These are phyloP conservation scores for Tremella yokohamensis DNA, from an alignment of 768 basidiomycete species.

Conservation along the genomic window DNA sequence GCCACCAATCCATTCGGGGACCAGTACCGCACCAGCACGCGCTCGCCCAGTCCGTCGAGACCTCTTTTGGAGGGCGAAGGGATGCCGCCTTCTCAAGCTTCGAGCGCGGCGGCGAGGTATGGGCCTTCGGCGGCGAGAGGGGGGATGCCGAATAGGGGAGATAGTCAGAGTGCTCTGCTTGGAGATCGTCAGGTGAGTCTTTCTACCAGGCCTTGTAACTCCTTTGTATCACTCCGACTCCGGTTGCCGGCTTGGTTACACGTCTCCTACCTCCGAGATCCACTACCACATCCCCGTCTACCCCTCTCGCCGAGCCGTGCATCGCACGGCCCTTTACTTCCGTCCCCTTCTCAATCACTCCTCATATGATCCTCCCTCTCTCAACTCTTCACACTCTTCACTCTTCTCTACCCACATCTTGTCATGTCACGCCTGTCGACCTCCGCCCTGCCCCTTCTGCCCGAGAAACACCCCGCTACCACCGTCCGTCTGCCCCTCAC, in stretches of 20 bases:
- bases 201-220: no score
- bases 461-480: neutral
- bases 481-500: neutral
- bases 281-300: neutral
- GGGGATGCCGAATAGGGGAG: conserved; percentile 20
- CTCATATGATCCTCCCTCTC: neutral
- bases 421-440: neutral
- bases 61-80: conserved; percentile 3
- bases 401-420: neutral
- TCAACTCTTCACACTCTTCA: neutral
- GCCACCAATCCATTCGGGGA: neutral
- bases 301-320: neutral
- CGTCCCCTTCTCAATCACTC: neutral
- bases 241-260: no score
- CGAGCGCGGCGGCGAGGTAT: conserved; percentile 4
- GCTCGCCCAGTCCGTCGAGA: conserved; percentile 2
- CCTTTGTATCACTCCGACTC: no score
- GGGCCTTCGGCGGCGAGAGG: conserved; percentile 8
- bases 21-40: conserved; percentile 5
- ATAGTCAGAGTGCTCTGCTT: conserved; percentile 20
- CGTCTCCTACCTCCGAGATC: neutral
- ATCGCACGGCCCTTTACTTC: neutral
- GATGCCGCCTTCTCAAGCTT: neutral
- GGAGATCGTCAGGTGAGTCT: conserved; percentile 2
- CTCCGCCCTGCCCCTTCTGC: neutral